These are phyloP conservation scores for Hymenoscyphus repandus DNA, from an alignment of 2,329 filamentous ascomycete genomes.

Conservation along the genomic window DNA sequence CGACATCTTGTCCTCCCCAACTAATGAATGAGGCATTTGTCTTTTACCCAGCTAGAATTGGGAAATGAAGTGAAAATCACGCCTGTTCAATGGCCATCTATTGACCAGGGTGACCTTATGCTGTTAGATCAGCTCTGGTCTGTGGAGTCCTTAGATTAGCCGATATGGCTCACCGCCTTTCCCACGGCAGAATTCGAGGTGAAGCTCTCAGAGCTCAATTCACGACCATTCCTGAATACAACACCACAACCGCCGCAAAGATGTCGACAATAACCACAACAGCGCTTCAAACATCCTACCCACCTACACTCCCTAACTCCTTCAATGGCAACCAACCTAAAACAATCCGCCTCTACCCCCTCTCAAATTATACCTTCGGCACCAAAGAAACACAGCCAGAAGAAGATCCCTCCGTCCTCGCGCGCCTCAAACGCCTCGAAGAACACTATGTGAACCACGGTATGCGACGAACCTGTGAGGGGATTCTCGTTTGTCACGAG, in stretches of 20 bases:
- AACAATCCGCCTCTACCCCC: conserved; percentile 85
- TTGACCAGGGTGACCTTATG: no score
- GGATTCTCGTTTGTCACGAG: conserved; percentile 95
- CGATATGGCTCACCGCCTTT: conserved; percentile 5
- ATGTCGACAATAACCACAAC: conserved; percentile 85
- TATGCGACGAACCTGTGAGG: conserved; percentile 96
- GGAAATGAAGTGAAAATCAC: background rate
- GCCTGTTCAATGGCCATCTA: no score
- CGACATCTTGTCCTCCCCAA: background rate
- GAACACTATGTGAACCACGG: conserved; percentile 89
- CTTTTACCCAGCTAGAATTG: background rate
- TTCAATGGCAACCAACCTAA: conserved; percentile 88
- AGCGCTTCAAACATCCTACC: conserved; percentile 70
- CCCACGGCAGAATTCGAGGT: background rate
- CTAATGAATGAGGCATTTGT: background rate
- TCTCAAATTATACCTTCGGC: conserved; percentile 98
- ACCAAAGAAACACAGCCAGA: conserved; percentile 98
- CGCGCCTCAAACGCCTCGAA: conserved; percentile 87
- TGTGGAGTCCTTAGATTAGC: background rate
- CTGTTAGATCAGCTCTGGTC: no score
- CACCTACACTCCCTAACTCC: conserved; percentile 71
- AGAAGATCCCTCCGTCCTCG: conserved; percentile 92
- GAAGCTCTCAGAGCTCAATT: background rate
- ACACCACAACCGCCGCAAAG: conserved; percentile 10
- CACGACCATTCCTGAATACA: background rate